Base-by-base conservation (phyloP, 352 stramenopile genomes). In the Phytophthora sojae region DNA sequence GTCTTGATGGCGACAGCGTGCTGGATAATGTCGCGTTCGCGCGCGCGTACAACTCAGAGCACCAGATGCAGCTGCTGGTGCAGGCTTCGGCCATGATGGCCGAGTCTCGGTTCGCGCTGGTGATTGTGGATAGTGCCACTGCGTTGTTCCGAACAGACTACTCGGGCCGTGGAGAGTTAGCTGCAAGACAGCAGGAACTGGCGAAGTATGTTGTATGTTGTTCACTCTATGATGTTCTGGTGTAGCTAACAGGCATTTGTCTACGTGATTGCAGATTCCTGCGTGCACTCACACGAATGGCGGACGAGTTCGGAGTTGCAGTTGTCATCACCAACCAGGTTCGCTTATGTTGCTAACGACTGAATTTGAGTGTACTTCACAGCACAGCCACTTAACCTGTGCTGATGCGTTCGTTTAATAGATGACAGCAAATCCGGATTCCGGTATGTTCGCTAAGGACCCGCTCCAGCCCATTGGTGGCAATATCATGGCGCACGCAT, bases 1-100 rank as follows among this genome's bases (percentile, higher is more conserved):
- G 97, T 14, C 86, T 99, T 19, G 97, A 99, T 77, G 88, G 86
- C 35, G 93, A 98, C 29, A 97, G 96, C 21, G 97, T 99, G 15
- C 84, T 99, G 47, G 98, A 99, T 62, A 99, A 99, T 84, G 97
- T 99, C 15, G 97, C 97, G 5, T 99, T 98, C 68, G 98, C 98
- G 19, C 92, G 98, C 56, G 98, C 98, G 12, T 98, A 99, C 86
- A 99, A 99, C 82, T 99, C 95, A 49, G 98, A 99, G 69, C 98
- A 99, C 76, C 98, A 99, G 79, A 99, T 99, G 91, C 85, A 98
- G 73, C 81, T 99, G 23, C 88, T 99, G 51, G 94, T 98, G 59
- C 97, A 99, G 75, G 98, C 98, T 12, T 98, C 97, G 14, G 98
- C 97, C 17, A 99, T 99, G 93, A 99, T 99, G 97, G 89, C 94